phyloP scores from a whole-genome alignment of 345 rosid species.

The Eucalyptus sp. region DNA sequence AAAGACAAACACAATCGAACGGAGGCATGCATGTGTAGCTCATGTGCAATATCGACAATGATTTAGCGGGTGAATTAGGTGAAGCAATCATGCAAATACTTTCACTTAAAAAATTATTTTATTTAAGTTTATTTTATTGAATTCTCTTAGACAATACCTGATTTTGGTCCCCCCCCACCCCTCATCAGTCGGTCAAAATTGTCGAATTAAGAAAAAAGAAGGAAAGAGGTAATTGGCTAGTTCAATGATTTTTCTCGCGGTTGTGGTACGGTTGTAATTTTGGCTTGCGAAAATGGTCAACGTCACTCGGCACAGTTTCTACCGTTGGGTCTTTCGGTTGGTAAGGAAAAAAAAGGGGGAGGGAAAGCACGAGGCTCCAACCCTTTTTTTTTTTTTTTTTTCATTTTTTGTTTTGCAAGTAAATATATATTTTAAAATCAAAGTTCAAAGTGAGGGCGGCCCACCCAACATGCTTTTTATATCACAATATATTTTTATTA shows the following conservation, averaged over 20 bases:
- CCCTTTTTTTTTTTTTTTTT: background rate
- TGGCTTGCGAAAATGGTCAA: background rate
- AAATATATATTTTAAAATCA: background rate
- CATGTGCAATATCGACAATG: background rate
- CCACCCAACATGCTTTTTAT: background rate
- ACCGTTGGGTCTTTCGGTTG: background rate
- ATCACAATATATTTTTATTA: background rate
- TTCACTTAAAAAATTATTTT: background rate
- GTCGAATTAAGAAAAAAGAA: background rate
- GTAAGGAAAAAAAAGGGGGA: background rate
- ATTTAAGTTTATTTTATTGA: background rate
- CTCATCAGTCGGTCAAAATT: background rate
- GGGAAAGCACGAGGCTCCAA: background rate
- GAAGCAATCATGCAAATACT: background rate
- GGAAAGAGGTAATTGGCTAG: background rate
- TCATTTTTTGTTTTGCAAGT: background rate
- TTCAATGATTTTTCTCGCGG: background rate
- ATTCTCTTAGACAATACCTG: background rate
- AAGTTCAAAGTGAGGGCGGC: background rate
- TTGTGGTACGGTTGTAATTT: background rate
- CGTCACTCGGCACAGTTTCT: background rate
- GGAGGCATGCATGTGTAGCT: background rate
- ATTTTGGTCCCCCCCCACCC: background rate
- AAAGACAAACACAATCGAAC: background rate
- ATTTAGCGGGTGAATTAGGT: background rate